phyloP scores from a whole-genome alignment of 495 filamentous ascomycete species.

The Durotheca rogersii region DNA sequence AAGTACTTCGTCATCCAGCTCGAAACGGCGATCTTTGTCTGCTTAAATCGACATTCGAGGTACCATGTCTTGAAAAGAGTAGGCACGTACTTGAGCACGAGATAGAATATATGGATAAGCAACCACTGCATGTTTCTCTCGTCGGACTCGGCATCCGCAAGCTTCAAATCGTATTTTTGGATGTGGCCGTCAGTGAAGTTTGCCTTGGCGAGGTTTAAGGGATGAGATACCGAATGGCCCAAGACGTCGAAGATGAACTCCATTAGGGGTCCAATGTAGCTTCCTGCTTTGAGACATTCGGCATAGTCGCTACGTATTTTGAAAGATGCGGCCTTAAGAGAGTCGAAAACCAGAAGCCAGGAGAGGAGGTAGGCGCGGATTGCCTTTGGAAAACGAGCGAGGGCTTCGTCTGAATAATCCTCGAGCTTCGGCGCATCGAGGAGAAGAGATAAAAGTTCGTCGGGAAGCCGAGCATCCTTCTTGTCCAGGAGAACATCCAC shows the following conservation, averaged over 20 bases:
- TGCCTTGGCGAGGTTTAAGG: constrained; percentile 56
- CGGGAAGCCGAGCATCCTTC: constrained; percentile 63
- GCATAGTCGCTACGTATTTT: constrained; percentile 79
- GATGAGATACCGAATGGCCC: constrained; percentile 64
- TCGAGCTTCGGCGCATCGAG: constrained; percentile 52
- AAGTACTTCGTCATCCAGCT: constrained; percentile 82
- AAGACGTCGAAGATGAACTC: constrained; percentile 81
- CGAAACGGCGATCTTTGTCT: constrained; percentile 72
- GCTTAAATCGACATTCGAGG: constrained; percentile 70
- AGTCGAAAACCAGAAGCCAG: constrained; percentile 89
- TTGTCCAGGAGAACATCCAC: constrained; percentile 79
- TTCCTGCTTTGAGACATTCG: constrained; percentile 69
- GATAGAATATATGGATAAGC: constrained; percentile 82
- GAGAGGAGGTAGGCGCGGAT: constrained; percentile 80
- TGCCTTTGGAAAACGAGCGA: constrained; percentile 53
- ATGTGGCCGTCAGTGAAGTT: constrained; percentile 61
- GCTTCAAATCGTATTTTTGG: constrained; percentile 59
- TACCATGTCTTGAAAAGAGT: constrained; percentile 86
- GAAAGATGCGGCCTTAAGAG: constrained; percentile 75
- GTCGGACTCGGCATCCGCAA: constrained; percentile 55
- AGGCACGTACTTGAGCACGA: constrained; percentile 71
- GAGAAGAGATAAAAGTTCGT: constrained; percentile 69
- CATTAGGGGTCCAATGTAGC: constrained; percentile 67
- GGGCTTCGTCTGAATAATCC: constrained; percentile 44
- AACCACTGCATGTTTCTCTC: constrained; percentile 78